A percentile compares a stretch with the other conserved stretches of the same genome.
Conservation (phyloP, 2,329 filamentous ascomycete genomes). For the Monilinia aucupariae region DNA sequence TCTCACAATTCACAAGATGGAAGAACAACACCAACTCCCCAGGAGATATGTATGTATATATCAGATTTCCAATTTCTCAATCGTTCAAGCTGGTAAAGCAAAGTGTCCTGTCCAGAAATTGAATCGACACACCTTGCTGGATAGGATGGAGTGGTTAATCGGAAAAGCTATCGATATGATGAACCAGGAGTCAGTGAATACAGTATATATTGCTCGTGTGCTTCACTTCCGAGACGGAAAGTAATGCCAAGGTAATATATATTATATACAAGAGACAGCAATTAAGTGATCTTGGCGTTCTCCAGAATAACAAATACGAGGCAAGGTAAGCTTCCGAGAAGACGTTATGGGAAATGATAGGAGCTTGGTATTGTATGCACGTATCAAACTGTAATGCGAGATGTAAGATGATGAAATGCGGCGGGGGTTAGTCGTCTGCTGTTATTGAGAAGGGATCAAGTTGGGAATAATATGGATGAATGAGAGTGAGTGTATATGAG, state of each 20-base stretch:
- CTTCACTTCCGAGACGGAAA: constrained; percentile 10
- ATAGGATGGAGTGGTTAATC: neutral
- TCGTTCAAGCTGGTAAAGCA: neutral
- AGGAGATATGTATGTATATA: neutral
- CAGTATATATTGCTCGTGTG: constrained; percentile 11
- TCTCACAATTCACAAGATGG: neutral
- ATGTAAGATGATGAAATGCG: constrained; percentile 4
- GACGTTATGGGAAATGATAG: neutral
- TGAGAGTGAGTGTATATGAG: neutral
- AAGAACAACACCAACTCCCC: neutral
- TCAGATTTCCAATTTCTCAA: neutral
- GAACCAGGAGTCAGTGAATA: neutral
- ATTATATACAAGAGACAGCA: constrained; percentile 17
- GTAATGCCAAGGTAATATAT: constrained; percentile 8
- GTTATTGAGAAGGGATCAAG: neutral
- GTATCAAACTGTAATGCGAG: neutral
- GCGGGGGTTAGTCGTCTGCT: neutral
- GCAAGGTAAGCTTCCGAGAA: neutral
- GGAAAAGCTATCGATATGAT: neutral
- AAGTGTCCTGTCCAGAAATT: neutral
- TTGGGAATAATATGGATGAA: neutral
- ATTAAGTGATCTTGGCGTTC: constrained; percentile 16
- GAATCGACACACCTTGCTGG: neutral
- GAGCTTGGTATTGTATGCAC: neutral
- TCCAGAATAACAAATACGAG: constrained; percentile 3